phyloP scores from a whole-genome alignment of 768 basidiomycete species.

The Sutorius australiensis region DNA sequence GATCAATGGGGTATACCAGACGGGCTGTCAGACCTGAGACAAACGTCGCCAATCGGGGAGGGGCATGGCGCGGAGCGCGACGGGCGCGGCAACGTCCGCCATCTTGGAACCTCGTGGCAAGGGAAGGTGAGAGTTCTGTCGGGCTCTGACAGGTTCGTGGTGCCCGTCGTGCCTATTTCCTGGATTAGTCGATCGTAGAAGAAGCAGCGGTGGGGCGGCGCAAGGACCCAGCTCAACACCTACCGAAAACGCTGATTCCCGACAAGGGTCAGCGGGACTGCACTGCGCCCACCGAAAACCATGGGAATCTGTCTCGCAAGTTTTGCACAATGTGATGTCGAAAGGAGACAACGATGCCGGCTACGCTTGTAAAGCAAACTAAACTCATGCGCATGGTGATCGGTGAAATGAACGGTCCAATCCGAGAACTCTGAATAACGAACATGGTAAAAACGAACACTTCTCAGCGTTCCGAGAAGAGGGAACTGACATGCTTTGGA shows the following conservation, averaged over 20 bases:
- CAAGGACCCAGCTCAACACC: neutral
- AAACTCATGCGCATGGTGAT: constrained; percentile 15
- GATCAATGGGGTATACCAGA: neutral
- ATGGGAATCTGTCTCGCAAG: constrained; percentile 8
- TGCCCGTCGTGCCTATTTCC: neutral
- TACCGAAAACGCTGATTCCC: neutral
- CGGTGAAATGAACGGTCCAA: constrained; percentile 23
- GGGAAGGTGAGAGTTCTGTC: constrained; percentile 10
- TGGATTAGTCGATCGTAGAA: neutral
- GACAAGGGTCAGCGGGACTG: neutral
- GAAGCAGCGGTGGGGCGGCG: neutral
- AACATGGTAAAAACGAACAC: constrained; percentile 7
- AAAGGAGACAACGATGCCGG: constrained; percentile 12
- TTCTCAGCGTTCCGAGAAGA: constrained; percentile 13
- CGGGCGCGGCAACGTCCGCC: neutral
- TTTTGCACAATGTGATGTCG: constrained; percentile 4
- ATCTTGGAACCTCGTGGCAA: neutral
- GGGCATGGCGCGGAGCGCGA: neutral
- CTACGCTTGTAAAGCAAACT: constrained; percentile 19
- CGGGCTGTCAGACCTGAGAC: constrained; percentile 3
- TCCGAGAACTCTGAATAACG: constrained; percentile 25
- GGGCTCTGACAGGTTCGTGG: constrained; percentile 15
- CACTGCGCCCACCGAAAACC: neutral
- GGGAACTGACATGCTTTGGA: constrained; percentile 25
- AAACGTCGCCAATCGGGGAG: constrained; percentile 2